Evolutionary conservation across 2,329 filamentous ascomycete genomes (phyloP), one percentile per base, ranked within the genome.

Genomic region (Aspergillus eucalypticola): DNA sequence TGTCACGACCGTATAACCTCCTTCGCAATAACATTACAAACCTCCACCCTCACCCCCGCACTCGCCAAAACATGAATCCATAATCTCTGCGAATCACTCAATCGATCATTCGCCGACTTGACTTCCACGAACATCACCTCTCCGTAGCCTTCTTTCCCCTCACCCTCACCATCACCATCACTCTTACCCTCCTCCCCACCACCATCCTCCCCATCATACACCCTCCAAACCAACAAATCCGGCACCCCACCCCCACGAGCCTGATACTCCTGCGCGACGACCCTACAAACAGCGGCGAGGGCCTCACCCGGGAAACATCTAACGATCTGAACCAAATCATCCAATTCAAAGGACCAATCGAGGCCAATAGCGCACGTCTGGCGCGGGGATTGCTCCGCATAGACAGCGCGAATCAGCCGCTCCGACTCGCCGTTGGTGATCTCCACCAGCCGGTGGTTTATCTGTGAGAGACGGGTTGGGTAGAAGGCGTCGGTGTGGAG

Each of bases 1-100:
- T 13, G 11, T 42, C n/a, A 52, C 10, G 17, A 39, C 23, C 56
- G n/a, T 21, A 63, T 60, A 15, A 87, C 81, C 70, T 87, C 84
- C 65, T 75, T 81, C 6, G 86, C 85, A 66, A 87, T 81, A 23
- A 85, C 86, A 75, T 86, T 83, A 66, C 86, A 96, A 65, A 98
- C 81, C 68, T 96, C 93, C 27, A 98, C 94, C 66, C 84, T 86
- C 41, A 98, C 84, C 2, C 95, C 94, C 1, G 93, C 92, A 1
- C 89, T 88, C 7, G 88, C 89, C 56, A 99, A 82, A 7, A 97
- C 92, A 81, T 98, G 91, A 69, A 98, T 96, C 95, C 95, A 99
- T 66, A 99, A 83, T 67, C 95, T 82, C 79, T 99, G 95, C 17
- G 93, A 96, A 80, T 99, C 95, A 76, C 94, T 98, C 70, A 99